phyloP scores from a whole-genome alignment of 192 early-diverging fungal genomes.

The Funneliformis geosporum region DNA sequence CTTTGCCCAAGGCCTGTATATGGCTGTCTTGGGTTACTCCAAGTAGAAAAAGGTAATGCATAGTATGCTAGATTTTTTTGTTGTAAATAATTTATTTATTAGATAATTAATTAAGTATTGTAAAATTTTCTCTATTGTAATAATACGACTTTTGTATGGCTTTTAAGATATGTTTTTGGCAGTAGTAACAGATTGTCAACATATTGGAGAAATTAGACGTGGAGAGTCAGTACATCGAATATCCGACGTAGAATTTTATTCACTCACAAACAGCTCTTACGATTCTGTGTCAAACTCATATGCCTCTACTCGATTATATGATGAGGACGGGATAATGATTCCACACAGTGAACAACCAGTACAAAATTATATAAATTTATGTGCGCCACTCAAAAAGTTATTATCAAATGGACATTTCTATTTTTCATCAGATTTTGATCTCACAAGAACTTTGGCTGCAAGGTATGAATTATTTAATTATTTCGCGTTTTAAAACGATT shows the following conservation, averaged over 20 bases:
- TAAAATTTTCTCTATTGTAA: constrained; percentile 28
- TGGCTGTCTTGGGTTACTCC: constrained; percentile 58
- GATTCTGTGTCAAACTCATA: constrained; percentile 51
- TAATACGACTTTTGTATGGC: constrained; percentile 37
- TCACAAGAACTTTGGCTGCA: constrained; percentile 78
- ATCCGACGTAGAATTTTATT: constrained; percentile 73
- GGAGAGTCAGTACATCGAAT: constrained; percentile 72
- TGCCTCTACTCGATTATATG: constrained; percentile 41
- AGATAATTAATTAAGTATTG: constrained; percentile 19
- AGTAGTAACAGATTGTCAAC: constrained; percentile 65
- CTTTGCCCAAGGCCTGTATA: constrained; percentile 39
- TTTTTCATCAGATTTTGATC: constrained; percentile 86
- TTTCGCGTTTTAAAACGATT: constrained; percentile 16
- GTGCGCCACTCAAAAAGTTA: constrained; percentile 70
- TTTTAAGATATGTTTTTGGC: constrained; percentile 70
- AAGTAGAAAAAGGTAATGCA: constrained; percentile 51
- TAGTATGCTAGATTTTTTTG: not conserved
- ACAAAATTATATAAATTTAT: constrained; percentile 64
- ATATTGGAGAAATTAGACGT: constrained; percentile 59
- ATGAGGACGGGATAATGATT: constrained; percentile 38
- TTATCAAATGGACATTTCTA: constrained; percentile 89
- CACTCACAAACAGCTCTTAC: constrained; percentile 70
- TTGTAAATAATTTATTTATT: constrained; percentile 18
- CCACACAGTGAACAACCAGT: constrained; percentile 42
- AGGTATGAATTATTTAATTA: constrained; percentile 44